phyloP scores from a whole-genome alignment of 208 protist genomes.

The Leishmania major region DNA sequence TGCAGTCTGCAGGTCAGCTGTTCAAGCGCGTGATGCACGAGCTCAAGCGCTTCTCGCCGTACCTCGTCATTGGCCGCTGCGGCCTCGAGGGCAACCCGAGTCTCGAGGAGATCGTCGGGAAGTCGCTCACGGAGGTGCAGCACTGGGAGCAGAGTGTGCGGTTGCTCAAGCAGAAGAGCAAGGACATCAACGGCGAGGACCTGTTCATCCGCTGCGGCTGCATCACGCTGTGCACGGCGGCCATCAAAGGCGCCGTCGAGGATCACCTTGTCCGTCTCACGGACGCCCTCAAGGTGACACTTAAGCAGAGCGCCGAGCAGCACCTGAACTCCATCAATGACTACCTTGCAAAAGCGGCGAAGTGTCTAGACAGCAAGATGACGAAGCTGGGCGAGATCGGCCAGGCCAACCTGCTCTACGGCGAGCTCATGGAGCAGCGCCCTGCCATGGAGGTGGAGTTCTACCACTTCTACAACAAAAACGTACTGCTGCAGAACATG shows the following conservation, averaged over 20 bases:
- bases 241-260: conserved; percentile 94
- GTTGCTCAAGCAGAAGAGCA: conserved; percentile 94
- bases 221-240: conserved; percentile 93
- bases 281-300: conserved; percentile 85
- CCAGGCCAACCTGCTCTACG: conserved; percentile 84
- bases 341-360: conserved; percentile 77
- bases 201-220: conserved; percentile 94
- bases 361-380: conserved; percentile 79
- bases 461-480: conserved; percentile 94
- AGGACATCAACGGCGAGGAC: conserved; percentile 95
- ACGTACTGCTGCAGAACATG: conserved; percentile 91
- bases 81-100: conserved; percentile 70
- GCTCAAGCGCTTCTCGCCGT: conserved; percentile 86
- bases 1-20: conserved; percentile 90
- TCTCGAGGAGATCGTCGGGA: conserved; percentile 89
- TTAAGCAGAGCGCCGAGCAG: conserved; percentile 82
- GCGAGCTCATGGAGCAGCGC: conserved; percentile 83
- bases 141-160: conserved; percentile 96
- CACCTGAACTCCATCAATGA: conserved; percentile 86
- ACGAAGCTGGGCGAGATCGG: conserved; percentile 95
- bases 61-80: conserved; percentile 92
- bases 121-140: conserved; percentile 89
- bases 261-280: conserved; percentile 91
- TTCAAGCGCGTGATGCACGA: conserved; percentile 90
- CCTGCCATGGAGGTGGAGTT: conserved; percentile 86